phyloP scores from a whole-genome alignment of 1,284 basidiomycete species.

The Rhodotorula sp. region DNA sequence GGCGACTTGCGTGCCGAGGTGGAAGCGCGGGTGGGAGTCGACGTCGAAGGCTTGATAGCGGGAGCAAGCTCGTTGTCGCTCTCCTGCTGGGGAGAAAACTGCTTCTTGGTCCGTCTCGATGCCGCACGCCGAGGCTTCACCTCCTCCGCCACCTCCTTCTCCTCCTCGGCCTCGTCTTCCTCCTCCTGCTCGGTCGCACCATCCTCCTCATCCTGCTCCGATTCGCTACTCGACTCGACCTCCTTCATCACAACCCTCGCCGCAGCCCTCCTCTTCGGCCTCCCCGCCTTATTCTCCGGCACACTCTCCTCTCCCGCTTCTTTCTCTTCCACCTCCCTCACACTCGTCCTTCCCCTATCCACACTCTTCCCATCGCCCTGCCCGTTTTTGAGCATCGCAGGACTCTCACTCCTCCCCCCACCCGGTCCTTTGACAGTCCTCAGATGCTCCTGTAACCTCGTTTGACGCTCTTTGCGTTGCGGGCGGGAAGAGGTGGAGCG shows the following conservation, averaged over 20 bases:
- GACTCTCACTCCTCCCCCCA: not conserved
- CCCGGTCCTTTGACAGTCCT: conserved; percentile 22
- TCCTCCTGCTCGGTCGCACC: not conserved
- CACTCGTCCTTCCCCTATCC: too few relatives aligned
- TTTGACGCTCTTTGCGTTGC: conserved; percentile 29
- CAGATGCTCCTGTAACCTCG: conserved; percentile 35
- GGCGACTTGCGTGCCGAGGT: conserved; percentile 7
- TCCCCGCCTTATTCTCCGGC: not conserved
- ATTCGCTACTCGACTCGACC: conserved; percentile 3
- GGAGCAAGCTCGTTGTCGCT: conserved; percentile 3
- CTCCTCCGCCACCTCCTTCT: not conserved
- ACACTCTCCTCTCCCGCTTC: not conserved
- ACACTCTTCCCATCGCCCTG: too few relatives aligned
- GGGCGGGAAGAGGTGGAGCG: not conserved
- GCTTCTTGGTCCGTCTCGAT: not conserved
- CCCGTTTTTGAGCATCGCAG: too few relatives aligned
- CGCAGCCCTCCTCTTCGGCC: conserved; percentile 20
- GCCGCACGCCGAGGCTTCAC: not conserved
- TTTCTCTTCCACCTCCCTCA: too few relatives aligned
- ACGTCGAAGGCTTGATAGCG: not conserved
- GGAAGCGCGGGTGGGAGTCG: not conserved
- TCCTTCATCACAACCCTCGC: conserved; percentile 23
- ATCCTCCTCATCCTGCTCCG: not conserved
- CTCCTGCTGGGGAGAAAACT: not conserved
- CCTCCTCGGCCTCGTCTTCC: not conserved